Evolutionary conservation across 805 yeast genomes (phyloP).

Genomic region (Spathaspora hagerdaliae): DNA sequence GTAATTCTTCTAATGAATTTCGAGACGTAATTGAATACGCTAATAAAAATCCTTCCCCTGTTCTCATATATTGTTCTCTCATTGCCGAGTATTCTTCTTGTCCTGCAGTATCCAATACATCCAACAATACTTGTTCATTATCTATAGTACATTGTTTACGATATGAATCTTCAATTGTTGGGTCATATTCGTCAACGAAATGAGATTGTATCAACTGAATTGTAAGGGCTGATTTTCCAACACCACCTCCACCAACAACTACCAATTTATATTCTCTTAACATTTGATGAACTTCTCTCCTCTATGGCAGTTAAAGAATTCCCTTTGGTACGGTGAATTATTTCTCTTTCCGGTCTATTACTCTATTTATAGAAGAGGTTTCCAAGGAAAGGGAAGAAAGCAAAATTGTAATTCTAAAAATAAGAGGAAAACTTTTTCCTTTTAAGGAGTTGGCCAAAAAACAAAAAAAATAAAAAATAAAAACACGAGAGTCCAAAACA

Average conservation of each 20-base stretch:
- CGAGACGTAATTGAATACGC: conserved; percentile 87
- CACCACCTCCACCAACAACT: conserved; percentile 98
- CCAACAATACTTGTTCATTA: conserved; percentile 68
- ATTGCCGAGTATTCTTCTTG: conserved; percentile 92
- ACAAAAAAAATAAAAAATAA: too few species aligned
- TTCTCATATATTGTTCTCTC: conserved; percentile 88
- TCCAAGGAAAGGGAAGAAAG: too few species aligned
- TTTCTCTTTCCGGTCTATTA: too few species aligned
- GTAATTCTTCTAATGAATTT: conserved; percentile 79
- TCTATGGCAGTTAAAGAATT: too few species aligned
- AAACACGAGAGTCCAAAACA: too few species aligned
- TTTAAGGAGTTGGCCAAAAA: too few species aligned
- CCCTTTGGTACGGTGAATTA: too few species aligned
- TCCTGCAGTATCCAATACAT: conserved; percentile 96
- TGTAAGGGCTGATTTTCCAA: conserved; percentile 94
- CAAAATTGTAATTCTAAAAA: too few species aligned
- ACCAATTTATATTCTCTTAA: conserved; percentile 85
- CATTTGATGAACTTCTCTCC: conserved; percentile 10
- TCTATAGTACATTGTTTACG: conserved; percentile 86
- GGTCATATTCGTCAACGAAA: conserved; percentile 96
- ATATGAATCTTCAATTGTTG: conserved; percentile 91
- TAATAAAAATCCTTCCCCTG: conserved; percentile 89
- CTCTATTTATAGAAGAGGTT: too few species aligned
- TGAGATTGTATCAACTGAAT: conserved; percentile 92
- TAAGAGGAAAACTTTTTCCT: too few species aligned